Evolutionary conservation across 129 eudicot genomes (phyloP).

Genomic region (Gnaphalium uliginosum): DNA sequence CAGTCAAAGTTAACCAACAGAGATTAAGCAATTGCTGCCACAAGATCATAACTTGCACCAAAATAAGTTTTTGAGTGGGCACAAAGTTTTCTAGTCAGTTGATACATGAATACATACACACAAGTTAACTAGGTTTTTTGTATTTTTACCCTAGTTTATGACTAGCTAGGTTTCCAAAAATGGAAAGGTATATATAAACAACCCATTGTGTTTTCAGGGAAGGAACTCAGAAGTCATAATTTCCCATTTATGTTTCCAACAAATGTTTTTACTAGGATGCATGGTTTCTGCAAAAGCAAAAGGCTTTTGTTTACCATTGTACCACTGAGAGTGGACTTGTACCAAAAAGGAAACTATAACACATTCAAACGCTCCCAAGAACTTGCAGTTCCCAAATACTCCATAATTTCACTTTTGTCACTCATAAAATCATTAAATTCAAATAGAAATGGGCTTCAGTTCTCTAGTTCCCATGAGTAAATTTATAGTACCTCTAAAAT

Average conservation of each 20-base stretch:
- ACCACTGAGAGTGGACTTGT: conserved; percentile 18
- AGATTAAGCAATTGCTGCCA: background rate
- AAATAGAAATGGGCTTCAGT: background rate
- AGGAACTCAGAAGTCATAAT: conserved; percentile 8
- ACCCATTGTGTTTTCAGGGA: conserved; percentile 1
- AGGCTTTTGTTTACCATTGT: background rate
- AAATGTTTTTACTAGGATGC: conserved; percentile 19
- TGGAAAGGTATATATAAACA: conserved; percentile 8
- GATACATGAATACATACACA: background rate
- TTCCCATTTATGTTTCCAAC: conserved; percentile 24
- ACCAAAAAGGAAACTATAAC: conserved; percentile 24
- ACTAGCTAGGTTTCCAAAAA: background rate
- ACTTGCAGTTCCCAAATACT: conserved; percentile 24
- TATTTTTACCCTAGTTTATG: conserved; percentile 15
- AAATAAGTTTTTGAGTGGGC: background rate
- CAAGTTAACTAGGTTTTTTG: background rate
- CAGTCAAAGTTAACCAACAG: conserved; percentile 1
- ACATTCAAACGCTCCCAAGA: conserved; percentile 11
- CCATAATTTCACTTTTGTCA: conserved; percentile 13
- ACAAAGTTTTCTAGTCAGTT: background rate
- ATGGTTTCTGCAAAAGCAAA: conserved; percentile 23
- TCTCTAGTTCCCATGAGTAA: background rate
- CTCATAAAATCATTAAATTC: background rate
- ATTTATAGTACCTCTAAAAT: background rate
- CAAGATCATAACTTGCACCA: background rate